Evolutionary conservation across 1,284 basidiomycete genomes (phyloP), one percentile per base, ranked within the genome.

Genomic region (Trametes pubescens): DNA sequence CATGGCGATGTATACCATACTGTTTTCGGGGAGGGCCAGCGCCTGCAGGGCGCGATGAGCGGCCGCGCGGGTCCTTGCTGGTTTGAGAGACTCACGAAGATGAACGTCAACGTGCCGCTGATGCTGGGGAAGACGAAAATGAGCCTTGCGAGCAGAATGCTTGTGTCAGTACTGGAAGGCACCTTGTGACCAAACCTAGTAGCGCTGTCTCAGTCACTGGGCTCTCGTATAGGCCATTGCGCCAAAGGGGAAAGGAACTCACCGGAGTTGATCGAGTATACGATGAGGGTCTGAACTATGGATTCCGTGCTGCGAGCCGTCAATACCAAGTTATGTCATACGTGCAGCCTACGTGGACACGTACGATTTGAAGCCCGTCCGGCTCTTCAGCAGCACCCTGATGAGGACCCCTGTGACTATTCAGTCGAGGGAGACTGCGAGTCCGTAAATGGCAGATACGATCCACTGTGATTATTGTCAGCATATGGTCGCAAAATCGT

Each of bases 191-290:
- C 37, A 38, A 38, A 13, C 37, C 37, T 38, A 13, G 37, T 16
- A 16, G 37, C 37, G 37, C 29, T 32, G 29, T 38, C 11, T 13
- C 10, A 38, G 18, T 4, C 44, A 32, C 29, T 32, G 29, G 29
- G 29, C n/a, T n/a, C n/a, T n/a, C n/a, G n/a, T n/a, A n/a, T n/a
- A n/a, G n/a, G n/a, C n/a, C 29, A 32, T 32, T 4, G 29, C 29
- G 8, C 29, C 4, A 9, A 16, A 2, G 44, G 22, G 21, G 18
- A 2, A 46, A 21, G 18, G 18, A 32, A 43, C 59, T n/a, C 21
- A 56, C 59, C 59, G 4, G 59, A 51, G 24, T 61, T 61, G 24
- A 61, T 61, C 4, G 53, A n/a, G 29, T 61, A 61, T 21, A 61
- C 21, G 7, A 61, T 47, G 21, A 61, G 24, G 13, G 54, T 54